Evolutionary conservation across 2,329 filamentous ascomycete species (phyloP).

Genomic region (Aspergillus pseudotamarii): DNA sequence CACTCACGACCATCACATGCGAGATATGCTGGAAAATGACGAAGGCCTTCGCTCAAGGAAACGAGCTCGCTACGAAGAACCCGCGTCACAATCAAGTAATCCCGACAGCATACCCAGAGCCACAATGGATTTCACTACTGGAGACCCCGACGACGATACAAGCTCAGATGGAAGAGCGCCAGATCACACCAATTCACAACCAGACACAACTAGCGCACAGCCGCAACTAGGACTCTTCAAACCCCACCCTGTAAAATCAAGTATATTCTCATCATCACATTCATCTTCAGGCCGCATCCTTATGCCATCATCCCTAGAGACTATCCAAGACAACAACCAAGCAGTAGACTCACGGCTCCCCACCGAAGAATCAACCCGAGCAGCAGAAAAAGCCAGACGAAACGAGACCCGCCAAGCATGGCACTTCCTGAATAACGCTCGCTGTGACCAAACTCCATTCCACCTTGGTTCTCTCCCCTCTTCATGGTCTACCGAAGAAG

Average conservation of each 20-base stretch:
- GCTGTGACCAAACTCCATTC: conserved; percentile 22
- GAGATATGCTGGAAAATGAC: conserved; percentile 32
- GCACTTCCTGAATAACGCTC: conserved; percentile 24
- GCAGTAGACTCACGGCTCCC: conserved; percentile 6
- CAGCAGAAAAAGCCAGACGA: conserved; percentile 21
- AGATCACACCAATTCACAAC: neutral
- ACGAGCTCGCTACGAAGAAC: conserved; percentile 22
- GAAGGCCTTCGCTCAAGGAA: conserved; percentile 23
- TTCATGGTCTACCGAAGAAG: conserved; percentile 25
- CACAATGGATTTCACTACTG: neutral
- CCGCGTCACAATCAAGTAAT: conserved; percentile 23
- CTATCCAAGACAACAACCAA: conserved; percentile 10
- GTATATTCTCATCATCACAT: neutral
- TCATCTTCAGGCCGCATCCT: conserved; percentile 8
- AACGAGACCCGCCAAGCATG: conserved; percentile 30
- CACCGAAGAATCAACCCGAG: conserved; percentile 9
- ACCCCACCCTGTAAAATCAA: neutral
- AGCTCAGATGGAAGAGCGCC: neutral
- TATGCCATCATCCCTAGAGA: conserved; percentile 13
- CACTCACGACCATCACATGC: conserved; percentile 66
- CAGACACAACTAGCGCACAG: neutral
- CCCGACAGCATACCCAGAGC: conserved; percentile 8
- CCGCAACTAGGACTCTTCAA: neutral
- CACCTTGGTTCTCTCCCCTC: conserved; percentile 33
- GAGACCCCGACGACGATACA: neutral